Evolutionary conservation across 495 filamentous ascomycete genomes (phyloP), one percentile per base, ranked within the genome.

Genomic region (Talaromyces adpressus): DNA sequence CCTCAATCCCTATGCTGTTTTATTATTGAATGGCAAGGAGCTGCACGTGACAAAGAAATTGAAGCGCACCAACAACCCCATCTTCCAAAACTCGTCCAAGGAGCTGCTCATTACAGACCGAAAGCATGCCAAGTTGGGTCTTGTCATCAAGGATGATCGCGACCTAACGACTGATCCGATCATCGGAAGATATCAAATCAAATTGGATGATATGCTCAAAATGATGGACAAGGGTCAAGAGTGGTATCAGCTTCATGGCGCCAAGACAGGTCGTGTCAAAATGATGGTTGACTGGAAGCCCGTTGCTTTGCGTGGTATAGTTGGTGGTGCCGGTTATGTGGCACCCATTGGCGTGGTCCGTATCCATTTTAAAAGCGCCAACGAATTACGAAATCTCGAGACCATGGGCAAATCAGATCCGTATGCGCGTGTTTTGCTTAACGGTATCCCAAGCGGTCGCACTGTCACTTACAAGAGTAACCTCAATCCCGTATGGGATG

Each of bases 381-480:
- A 81, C 54, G 81, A 91, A 61, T 83, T 99, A 22, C 91, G 92
- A 53, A 99, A 99, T 72, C 77, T 97, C 59, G 94, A 99, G 71
- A 89, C 91, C 49, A 85, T 99, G 77, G 95, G 94, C 74, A 97
- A 97, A 76, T 97, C 93, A 11, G 94, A 99, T 72, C 91, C 94
- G 0, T 99, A 98, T 69, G 91, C 84, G 25, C 87, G 93, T 18
- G 89, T 97, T 8, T 77, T 97, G 52, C 83, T 97, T 30, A 95
- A 92, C 32, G 93, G 94, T 30, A 83, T 97, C 57, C 88, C 93
- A 68, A 96, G 91, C 70, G 93, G 82, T 20, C 85, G 91, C 59
- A 97, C 95, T 1, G 94, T 99, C 54, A 97, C 94, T 1, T 96
- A 93, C 77, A 87, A 92, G 68, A 99, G 93, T 71, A 96, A 97